Base-by-base conservation (phyloP, 108 stramenopile species). In the Cyclostephanos tholiformis region DNA sequence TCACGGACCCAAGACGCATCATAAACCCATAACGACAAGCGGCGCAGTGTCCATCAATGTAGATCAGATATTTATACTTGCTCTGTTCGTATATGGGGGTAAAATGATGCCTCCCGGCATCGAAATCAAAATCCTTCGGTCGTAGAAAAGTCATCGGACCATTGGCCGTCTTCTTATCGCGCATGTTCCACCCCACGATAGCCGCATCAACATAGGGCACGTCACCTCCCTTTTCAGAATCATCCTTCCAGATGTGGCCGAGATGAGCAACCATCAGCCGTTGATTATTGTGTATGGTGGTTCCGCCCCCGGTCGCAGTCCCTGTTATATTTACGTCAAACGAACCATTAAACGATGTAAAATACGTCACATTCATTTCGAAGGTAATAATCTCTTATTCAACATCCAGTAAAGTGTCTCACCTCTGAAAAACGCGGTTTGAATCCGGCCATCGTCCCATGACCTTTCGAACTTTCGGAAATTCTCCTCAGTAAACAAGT, bases 11-110 rank as follows among this genome's bases (percentile, higher is more conserved):
- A 51, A 99, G 84, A 6, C 97, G 94, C 98, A 99, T 99, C 96
- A 99, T 97, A 84, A 98, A 99, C 6, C 92, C 97, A 79, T 99
- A 99, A 77, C 99, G 97, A 85, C 97, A 98, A 52, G 99, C 99
- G 43, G 99, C 99, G 80, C 99, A 99, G 79, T 99, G 99, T 14
- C 99, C 99, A 78, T 99, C 99, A 0, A 97, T 93, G 81, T 99
- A 99, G 20, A 99, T 85, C 74, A 99, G 71, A 86, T 98, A 99
- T 77, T 98, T 99, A 82, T 95, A 99, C 76, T 84, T 94, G 44
- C 88, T 90, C 76, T 99, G 99, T 77, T 98, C 90, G 86, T 99
- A 99, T 79, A 99, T 99, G 30, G 97, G 97, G 6, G 97, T 97
- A 76, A 97, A 98, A 70, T 96, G 93, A 55, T 95, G 91, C 71